Conservation (phyloP, 2,329 filamentous ascomycete genomes). For the Talaromyces sp. region DNA sequence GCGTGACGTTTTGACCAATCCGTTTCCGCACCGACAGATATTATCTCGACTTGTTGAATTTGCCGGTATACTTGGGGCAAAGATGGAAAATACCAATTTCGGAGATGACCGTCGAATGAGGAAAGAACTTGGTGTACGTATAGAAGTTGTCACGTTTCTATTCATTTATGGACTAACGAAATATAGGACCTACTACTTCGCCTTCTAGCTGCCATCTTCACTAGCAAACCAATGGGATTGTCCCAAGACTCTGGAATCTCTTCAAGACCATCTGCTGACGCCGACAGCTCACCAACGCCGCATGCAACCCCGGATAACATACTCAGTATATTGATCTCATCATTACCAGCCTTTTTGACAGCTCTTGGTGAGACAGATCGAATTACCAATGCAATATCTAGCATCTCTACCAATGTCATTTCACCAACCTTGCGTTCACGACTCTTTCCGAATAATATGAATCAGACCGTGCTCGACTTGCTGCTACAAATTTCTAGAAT, state of each 20-base stretch:
- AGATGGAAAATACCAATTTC: slow-evolving; percentile 97
- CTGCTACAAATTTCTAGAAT: slow-evolving; percentile 74
- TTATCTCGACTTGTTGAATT: slow-evolving; percentile 84
- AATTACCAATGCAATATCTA: slow-evolving; percentile 70
- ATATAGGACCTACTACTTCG: slow-evolving; percentile 79
- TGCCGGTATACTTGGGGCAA: slow-evolving; percentile 82
- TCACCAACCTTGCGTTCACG: slow-evolving; percentile 79
- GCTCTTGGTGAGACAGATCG: slow-evolving; percentile 84
- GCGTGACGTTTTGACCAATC: slow-evolving; percentile 84
- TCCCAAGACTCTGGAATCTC: slow-evolving; percentile 53
- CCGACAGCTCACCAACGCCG: slow-evolving; percentile 36
- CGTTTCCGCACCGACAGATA: slow-evolving; percentile 89
- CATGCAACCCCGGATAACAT: slow-evolving; percentile 66
- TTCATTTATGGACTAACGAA: slow-evolving; percentile 20
- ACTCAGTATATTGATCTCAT: slow-evolving; percentile 71
- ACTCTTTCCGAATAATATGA: slow-evolving; percentile 80
- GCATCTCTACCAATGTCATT: slow-evolving; percentile 79
- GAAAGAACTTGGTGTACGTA: slow-evolving; percentile 75
- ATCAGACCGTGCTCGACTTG: slow-evolving; percentile 65
- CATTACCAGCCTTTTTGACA: slow-evolving; percentile 75
- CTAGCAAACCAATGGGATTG: slow-evolving; percentile 75
- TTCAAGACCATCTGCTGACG: slow-evolving; percentile 41
- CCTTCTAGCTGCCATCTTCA: slow-evolving; percentile 89
- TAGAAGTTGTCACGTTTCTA: slow-evolving; percentile 53
- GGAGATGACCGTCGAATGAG: slow-evolving; percentile 92